Base-by-base conservation (phyloP, 345 rosid species). In the Rhodamnia rubescens region DNA sequence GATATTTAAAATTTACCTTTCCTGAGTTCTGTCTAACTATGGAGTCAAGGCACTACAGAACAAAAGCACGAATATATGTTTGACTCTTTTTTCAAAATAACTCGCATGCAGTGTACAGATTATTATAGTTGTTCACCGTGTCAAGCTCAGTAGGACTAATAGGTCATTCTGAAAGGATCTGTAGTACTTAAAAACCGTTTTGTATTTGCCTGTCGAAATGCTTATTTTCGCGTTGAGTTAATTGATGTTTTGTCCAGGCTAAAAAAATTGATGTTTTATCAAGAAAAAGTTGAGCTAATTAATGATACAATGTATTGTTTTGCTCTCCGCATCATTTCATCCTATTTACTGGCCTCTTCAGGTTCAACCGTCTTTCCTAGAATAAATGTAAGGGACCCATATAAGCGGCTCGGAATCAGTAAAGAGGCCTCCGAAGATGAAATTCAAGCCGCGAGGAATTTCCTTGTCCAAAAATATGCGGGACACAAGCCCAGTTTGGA, bases 331-430 rank as follows among this genome's bases (percentile, higher is more conserved):
- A n/a, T 55, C 40, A 50, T 50, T 88, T 53, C 47, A 32, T 75
- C 14, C 53, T 32, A 0, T 27, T 52, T 1, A 52, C 49, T 82
- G 53, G 54, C 21, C 84, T 89, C 75, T 86, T 84, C 89, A 85
- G 90, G 92, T 84, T 92, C 96, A 82, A 92, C 88, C 75, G 51
- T 93, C 54, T 97, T 97, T 86, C 99, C 99, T 74, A 93, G 98
- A 91, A 95, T 97, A 86, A 92, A 92, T 87, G 89, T 95, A 44
- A 89, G 93, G 85, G 98, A 95, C 84, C 97, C 99, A 8, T 95
- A 95, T 90, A 96, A 93, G 89, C 93, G 98, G 83, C 96, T 97
- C 82, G 99, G 99, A 87, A 93, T 96, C 89, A 97, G 99, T 92
- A 85, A 75, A 88, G 98, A 94, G 89, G 99, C 99, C n/a, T 94